Evolutionary conservation across 768 basidiomycete species (phyloP).

Genomic region (Lentinula sp.): DNA sequence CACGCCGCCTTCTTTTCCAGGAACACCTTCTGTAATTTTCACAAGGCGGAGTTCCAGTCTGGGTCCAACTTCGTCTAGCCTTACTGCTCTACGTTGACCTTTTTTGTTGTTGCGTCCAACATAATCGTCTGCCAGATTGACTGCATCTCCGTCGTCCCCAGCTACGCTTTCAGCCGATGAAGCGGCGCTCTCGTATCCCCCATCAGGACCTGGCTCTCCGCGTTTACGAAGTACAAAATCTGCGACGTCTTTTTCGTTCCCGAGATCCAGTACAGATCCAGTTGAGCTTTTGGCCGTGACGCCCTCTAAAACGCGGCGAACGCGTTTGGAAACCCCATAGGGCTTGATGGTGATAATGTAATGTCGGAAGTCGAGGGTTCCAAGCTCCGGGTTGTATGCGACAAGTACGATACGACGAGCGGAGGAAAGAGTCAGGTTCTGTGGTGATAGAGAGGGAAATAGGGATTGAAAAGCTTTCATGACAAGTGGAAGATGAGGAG

Average conservation of each 20-base stretch:
- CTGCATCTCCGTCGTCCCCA: conserved; percentile 80
- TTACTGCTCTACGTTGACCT: conserved; percentile 86
- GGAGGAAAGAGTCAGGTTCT: conserved; percentile 74
- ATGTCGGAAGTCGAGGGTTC: conserved; percentile 89
- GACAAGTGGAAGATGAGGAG: conserved; percentile 83
- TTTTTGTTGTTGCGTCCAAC: conserved; percentile 92
- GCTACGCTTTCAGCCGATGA: conserved; percentile 77
- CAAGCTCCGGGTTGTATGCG: conserved; percentile 81
- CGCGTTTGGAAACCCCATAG: conserved; percentile 88
- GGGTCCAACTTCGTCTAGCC: conserved; percentile 91
- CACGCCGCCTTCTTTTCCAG: conserved; percentile 89
- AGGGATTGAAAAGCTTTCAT: conserved; percentile 96
- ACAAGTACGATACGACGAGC: conserved; percentile 93
- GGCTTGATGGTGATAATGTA: conserved; percentile 94
- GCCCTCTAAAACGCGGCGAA: conserved; percentile 80
- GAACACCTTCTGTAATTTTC: conserved; percentile 91
- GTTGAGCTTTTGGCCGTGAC: conserved; percentile 26
- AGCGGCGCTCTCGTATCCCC: conserved; percentile 75
- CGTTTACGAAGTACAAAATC: conserved; percentile 82
- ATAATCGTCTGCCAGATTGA: conserved; percentile 88
- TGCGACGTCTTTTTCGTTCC: conserved; percentile 89
- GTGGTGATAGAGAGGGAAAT: conserved; percentile 88
- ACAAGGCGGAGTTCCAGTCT: conserved; percentile 89
- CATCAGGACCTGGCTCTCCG: conserved; percentile 57
- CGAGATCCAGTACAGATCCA: conserved; percentile 62